phyloP scores from a whole-genome alignment of 140 eudicot genomes.

The Erigeron philadelphicus region DNA sequence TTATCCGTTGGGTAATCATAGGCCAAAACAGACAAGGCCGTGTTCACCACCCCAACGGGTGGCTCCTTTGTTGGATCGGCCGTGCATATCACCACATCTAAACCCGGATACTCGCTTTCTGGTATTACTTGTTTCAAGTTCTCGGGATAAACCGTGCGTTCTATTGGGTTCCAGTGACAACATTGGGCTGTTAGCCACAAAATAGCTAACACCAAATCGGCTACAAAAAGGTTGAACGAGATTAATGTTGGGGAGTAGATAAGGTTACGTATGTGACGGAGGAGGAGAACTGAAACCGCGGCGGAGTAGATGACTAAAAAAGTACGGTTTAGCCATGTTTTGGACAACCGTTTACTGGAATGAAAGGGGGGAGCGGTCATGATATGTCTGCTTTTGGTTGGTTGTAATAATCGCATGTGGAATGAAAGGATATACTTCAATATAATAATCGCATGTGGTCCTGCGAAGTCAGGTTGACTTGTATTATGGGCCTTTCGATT shows the following conservation, averaged over 20 bases:
- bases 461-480: no score
- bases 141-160: conserved; percentile 30
- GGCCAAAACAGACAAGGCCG: conserved; percentile 57
- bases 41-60: conserved; percentile 42
- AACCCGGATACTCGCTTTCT: conserved; percentile 26
- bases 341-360: conserved; percentile 28
- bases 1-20: conserved; percentile 59
- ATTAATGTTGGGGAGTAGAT: conserved; percentile 12
- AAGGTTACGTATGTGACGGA: conserved; percentile 25
- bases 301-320: conserved; percentile 31
- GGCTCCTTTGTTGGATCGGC: conserved; percentile 55
- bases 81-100: conserved; percentile 50
- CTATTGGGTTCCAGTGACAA: conserved; percentile 39
- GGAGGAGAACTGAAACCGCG: conserved; percentile 29
- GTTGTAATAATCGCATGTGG: no score
- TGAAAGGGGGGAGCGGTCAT: conserved; percentile 28
- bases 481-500: no score
- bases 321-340: conserved; percentile 46
- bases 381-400: not conserved
- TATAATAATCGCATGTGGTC: no score
- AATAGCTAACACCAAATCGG: conserved; percentile 38
- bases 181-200: conserved; percentile 38
- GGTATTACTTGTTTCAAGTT: conserved; percentile 12
- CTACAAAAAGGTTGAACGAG: conserved; percentile 24
- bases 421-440: no score